Percentiles rank a stretch among this genome's conserved stretches.
Conservation (phyloP, 495 filamentous ascomycete genomes). For the Penicillium dipodomyicola region DNA sequence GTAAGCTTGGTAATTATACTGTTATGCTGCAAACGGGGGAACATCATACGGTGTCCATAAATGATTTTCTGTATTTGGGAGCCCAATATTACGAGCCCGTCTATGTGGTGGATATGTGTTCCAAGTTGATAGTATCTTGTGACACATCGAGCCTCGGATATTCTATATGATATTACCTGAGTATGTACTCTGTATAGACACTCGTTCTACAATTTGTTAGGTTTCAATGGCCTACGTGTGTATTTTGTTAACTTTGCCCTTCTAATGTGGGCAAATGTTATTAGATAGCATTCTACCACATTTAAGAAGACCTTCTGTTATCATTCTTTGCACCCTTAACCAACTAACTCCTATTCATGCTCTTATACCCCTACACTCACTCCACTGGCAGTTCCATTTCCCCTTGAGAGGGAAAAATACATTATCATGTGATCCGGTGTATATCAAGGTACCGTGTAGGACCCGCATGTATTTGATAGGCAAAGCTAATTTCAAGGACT, state of each 20-base stretch:
- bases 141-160: conserved; percentile 7
- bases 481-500: conserved; percentile 9
- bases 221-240: not conserved
- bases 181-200: not conserved
- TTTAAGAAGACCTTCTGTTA: not conserved
- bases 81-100: conserved; percentile 1
- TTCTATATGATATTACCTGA: not conserved
- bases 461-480: conserved; percentile 7
- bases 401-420: not conserved
- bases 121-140: not conserved
- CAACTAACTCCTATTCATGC: not conserved
- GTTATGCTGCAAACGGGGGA: conserved; percentile 22
- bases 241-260: not conserved
- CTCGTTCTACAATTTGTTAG: not conserved
- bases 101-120: not conserved
- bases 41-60: conserved; percentile 10
- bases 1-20: conserved; percentile 19
- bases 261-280: not conserved
- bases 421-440: conserved; percentile 8
- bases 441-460: conserved; percentile 1
- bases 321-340: not conserved
- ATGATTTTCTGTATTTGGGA: not conserved
- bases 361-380: not conserved
- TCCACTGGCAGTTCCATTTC: not conserved
- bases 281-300: not conserved